Evolutionary conservation across 23 red algal species (phyloP), one percentile per base, ranked within the genome.

Genomic region (Pyropia haitanensis): DNA sequence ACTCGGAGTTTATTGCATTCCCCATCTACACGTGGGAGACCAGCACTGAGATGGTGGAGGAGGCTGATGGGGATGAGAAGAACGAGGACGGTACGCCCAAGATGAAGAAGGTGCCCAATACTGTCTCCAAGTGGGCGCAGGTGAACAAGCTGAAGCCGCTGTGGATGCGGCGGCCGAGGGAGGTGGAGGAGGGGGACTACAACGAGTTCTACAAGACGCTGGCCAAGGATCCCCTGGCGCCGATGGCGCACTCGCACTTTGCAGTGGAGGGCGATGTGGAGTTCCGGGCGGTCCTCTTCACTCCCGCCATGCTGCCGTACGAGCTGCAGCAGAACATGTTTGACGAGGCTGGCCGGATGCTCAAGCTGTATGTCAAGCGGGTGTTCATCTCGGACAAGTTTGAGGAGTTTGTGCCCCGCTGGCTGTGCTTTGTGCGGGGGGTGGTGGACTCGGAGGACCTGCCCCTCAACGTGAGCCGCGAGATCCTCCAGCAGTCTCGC

Each of bases 311-410:
- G 17, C 78, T 97, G 19, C 93, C 93, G 18, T 75, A 83, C 53
- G 85, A 97, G 48, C 63, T 97, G 29, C 72, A 75, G 33, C 93
- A 97, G 75, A 88, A 90, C 68, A 97, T 97, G 93, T 97, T 97
- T 57, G 68, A 70, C 23, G 85, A 97, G 8, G 74, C 73, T 10
- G 79, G 77, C 24, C 70, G 81, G 21, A 54, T 54, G 28, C 51
- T 97, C 27, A 53, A 79, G 24, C 80, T 97, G 16, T 97, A 97
- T 67, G 93, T 97, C 14, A 86, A 90, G 81, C 58, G 93, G 22
- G 93, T 97, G n/a, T 97, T 97, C 63, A 97, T 97, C 55, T 97
- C 93, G 53, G 93, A 97, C 34, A 86, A 81, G 52, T 97, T 97
- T 61, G 83, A 88, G 24, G 85, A 97, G 57, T 53, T 97, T 19